A percentile compares a stretch with the other conserved stretches of the same genome.
Evolutionary conservation across 441 rosid genomes (phyloP).

Genomic region (Mallotus japonicus): DNA sequence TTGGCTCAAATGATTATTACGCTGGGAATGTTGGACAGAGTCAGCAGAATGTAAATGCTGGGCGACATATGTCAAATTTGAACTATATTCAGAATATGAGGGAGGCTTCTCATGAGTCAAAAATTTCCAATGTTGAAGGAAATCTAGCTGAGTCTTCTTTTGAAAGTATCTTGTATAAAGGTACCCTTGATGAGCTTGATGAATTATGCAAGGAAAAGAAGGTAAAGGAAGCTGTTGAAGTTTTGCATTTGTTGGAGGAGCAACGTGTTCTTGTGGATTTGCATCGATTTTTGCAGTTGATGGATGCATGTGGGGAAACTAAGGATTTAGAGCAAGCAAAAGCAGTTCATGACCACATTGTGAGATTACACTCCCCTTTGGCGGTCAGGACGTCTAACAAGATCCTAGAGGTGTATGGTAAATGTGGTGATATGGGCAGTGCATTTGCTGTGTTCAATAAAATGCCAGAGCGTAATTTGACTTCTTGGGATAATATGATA

Average conservation of each 20-base stretch:
- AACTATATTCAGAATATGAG: constrained; percentile 5
- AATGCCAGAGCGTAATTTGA: constrained; percentile 51
- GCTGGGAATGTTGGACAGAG: constrained; percentile 20
- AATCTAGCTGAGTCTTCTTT: constrained; percentile 21
- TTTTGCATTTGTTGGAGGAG: constrained; percentile 44
- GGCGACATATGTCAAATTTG: constrained; percentile 14
- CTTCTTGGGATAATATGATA: constrained; percentile 65
- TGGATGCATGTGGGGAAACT: constrained; percentile 61
- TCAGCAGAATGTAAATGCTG: constrained; percentile 18
- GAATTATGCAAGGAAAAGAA: constrained; percentile 51
- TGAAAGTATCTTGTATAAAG: constrained; percentile 16
- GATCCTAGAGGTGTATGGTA: constrained; percentile 64
- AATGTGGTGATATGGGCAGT: constrained; percentile 52
- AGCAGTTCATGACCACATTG: constrained; percentile 48
- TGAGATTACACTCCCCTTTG: constrained; percentile 35
- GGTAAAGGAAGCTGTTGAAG: constrained; percentile 54
- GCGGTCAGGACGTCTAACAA: constrained; percentile 41
- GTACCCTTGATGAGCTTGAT: constrained; percentile 47
- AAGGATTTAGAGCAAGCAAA: constrained; percentile 63
- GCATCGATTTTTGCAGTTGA: constrained; percentile 42
- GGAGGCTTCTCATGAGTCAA: constrained; percentile 16
- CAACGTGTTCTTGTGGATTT: constrained; percentile 46
- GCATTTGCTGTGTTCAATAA: constrained; percentile 50
- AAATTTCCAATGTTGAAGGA: constrained; percentile 16
- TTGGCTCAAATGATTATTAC: constrained; percentile 5